A percentile compares a stretch with the other conserved stretches of the same genome.
Conservation (phyloP, 306 rosid genomes). For the Ammopiptanthus mongolicus region DNA sequence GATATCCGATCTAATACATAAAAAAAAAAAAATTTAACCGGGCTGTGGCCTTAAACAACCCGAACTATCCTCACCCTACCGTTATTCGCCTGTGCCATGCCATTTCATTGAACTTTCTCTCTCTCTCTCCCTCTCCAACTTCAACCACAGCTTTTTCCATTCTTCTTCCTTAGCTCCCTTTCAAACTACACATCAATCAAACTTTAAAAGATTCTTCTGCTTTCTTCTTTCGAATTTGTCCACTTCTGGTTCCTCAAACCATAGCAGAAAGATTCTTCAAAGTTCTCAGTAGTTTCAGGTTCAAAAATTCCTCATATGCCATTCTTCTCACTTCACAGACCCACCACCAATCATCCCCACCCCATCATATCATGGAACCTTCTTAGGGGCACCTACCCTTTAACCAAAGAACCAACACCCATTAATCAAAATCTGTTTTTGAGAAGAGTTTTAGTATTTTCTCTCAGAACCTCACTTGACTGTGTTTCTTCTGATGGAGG, state of each 20-base stretch:
- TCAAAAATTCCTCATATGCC: slow-evolving; percentile 49
- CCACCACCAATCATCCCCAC: slow-evolving; percentile 29
- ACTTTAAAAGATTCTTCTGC: background rate
- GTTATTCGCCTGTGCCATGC: too few species aligned
- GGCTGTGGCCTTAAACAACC: too few species aligned
- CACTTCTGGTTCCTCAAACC: background rate
- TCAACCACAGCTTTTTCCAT: too few species aligned
- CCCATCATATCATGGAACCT: slow-evolving; percentile 40
- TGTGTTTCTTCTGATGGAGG: slow-evolving; percentile 32
- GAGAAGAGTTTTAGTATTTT: slow-evolving; percentile 22
- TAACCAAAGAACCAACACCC: slow-evolving; percentile 18
- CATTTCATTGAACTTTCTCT: too few species aligned
- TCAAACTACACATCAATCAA: background rate
- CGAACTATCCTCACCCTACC: too few species aligned
- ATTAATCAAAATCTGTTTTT: slow-evolving; percentile 17
- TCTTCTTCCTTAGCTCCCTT: background rate
- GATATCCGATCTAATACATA: too few species aligned
- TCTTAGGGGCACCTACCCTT: slow-evolving; percentile 5
- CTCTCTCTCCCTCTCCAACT: too few species aligned
- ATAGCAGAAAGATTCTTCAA: background rate
- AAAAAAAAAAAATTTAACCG: too few species aligned
- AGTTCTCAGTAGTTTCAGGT: background rate
- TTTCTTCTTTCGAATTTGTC: background rate
- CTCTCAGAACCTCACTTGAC: slow-evolving; percentile 43
- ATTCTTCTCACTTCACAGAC: slow-evolving; percentile 33